phyloP scores from a whole-genome alignment of 805 yeast genomes.

The Yarrowia sp. region DNA sequence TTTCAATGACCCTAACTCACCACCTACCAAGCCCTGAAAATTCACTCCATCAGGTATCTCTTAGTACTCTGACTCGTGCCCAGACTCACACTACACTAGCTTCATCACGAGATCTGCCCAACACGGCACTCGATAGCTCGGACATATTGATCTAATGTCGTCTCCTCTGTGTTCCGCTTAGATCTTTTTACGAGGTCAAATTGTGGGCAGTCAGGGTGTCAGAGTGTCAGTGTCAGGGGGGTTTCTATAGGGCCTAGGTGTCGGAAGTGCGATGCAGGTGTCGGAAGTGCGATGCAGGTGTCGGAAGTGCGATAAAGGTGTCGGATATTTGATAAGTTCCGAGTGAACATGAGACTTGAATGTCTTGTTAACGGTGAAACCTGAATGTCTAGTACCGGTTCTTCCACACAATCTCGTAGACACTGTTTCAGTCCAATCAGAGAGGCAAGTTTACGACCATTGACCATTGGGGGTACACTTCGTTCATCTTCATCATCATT shows the following conservation, averaged over 20 bases:
- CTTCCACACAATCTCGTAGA: too few species aligned
- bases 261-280: neutral
- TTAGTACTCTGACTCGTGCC: too few species aligned
- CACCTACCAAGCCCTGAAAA: too few species aligned
- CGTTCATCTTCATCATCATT: too few species aligned
- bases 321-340: neutral
- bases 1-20: too few species aligned
- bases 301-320: neutral
- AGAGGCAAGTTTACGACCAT: neutral
- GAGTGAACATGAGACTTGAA: neutral
- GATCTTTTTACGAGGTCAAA: neutral
- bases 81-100: too few species aligned
- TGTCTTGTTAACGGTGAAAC: too few species aligned
- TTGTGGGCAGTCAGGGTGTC: constrained; percentile 5
- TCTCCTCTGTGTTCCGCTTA: neutral
- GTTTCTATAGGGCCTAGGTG: neutral
- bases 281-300: neutral
- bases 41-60: too few species aligned
- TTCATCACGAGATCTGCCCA: neutral
- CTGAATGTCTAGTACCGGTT: too few species aligned
- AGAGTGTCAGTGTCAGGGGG: too few species aligned
- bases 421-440: neutral
- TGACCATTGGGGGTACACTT: neutral
- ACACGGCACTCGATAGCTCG: neutral
- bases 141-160: neutral